These are phyloP conservation scores for Sclerotinia trifoliorum DNA, from an alignment of 2,329 filamentous ascomycete species.

Conservation along the genomic window DNA sequence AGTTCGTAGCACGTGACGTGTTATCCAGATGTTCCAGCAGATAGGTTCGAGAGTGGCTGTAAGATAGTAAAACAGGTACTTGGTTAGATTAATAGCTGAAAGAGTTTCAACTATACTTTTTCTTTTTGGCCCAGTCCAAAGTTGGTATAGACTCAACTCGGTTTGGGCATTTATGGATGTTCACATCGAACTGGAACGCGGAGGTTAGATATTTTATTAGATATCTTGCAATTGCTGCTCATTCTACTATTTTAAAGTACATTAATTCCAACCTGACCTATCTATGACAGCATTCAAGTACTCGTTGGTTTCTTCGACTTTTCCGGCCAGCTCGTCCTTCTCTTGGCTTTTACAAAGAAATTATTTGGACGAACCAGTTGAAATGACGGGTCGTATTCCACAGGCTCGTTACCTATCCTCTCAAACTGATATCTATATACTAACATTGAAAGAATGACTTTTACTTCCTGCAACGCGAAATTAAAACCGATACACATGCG, in stretches of 20 bases:
- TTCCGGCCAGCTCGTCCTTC: conserved; percentile 29
- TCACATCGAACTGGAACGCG: not conserved
- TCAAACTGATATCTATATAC: conserved; percentile 43
- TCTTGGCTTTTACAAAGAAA: conserved; percentile 37
- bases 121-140: too few relatives aligned
- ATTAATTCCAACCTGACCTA: not conserved
- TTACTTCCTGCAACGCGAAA: conserved; percentile 43
- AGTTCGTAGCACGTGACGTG: not conserved
- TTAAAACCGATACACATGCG: conserved; percentile 45
- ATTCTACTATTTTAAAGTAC: not conserved
- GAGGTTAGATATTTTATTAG: not conserved
- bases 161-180: not conserved
- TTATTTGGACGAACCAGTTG: conserved; percentile 44
- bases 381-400: conserved; percentile 45
- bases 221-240: not conserved
- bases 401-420: conserved; percentile 38
- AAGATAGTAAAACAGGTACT: too few relatives aligned
- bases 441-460: conserved; percentile 42
- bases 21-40: too few relatives aligned
- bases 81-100: too few relatives aligned
- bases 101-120: too few relatives aligned
- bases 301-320: conserved; percentile 18
- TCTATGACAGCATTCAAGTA: not conserved
- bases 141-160: too few relatives aligned
- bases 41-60: too few relatives aligned